Base-by-base conservation (phyloP, 306 rosid species). In the Sechiopsis laciniata region DNA sequence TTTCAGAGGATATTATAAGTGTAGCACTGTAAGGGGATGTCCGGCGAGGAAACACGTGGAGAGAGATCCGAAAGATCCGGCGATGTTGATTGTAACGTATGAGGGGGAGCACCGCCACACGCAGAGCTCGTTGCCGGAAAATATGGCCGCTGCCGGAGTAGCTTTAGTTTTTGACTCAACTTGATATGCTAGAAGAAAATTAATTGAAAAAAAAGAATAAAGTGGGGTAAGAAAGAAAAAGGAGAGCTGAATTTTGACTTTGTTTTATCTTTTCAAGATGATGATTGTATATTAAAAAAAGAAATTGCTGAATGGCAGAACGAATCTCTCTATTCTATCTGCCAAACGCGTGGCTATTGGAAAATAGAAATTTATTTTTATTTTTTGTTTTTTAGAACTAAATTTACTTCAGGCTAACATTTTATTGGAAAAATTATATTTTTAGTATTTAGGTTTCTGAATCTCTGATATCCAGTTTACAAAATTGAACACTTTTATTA, bases 1-100 rank as follows among this genome's bases (percentile, higher is more conserved):
- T 50, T 15, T 55, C 84, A 91, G 97, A 66, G 97, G 96, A 0
- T 91, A 91, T 65, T 91, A 91, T 22, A 91, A 84, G 85, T 91
- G 97, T 29, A 91, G 97, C 37, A 86, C 90, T 1, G 75, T 89
- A 55, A 83, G 94, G 56, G 88, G 87, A 10, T 92, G 97, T 40
- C 97, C 97, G 21, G 97, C 97, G 57, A 89, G 94, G 82, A 91
- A 91, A 71, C 97, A 88, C 83, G 97, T 91, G 83, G 97, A 92
- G 84, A 75, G 97, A 16, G 96, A 87, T 0, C 80, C 84, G 8
- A 91, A 86, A 4, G 96, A 92, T 76, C 95, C 97, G 15, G 35
- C 84, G 80, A 88, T 92, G 96, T 83, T 92, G 79, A 86, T 89
- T 51, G 95, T 92, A 55, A 92, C 97, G 26, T 92, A 92, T 81